Evolutionary conservation across 768 basidiomycete species (phyloP).

Genomic region (Mycena indigotica): DNA sequence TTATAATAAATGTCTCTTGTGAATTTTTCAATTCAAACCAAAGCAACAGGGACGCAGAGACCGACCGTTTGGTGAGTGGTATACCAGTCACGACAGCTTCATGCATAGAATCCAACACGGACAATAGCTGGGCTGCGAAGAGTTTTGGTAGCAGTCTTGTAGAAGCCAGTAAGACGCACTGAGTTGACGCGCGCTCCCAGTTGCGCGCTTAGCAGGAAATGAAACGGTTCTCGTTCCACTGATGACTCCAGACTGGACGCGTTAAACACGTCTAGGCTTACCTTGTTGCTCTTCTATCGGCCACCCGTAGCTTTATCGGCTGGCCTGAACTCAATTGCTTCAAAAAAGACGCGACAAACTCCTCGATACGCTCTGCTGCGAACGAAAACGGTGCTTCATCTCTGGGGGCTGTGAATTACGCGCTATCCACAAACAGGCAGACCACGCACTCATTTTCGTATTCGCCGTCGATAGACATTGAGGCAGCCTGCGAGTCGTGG

Average conservation of each 20-base stretch:
- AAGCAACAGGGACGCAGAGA: slow-evolving; percentile 11
- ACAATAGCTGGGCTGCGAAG: slow-evolving; percentile 64
- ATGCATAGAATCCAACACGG: slow-evolving; percentile 68
- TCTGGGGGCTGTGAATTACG: background rate
- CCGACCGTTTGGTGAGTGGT: slow-evolving; percentile 66
- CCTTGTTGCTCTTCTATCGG: slow-evolving; percentile 12
- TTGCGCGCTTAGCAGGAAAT: slow-evolving; percentile 40
- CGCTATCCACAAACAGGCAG: background rate
- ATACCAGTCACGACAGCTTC: slow-evolving; percentile 58
- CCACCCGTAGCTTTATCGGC: slow-evolving; percentile 13
- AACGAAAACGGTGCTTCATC: background rate
- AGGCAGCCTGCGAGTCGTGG: background rate
- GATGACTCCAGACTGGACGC: background rate
- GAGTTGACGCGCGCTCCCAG: slow-evolving; percentile 42
- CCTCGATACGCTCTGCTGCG: slow-evolving; percentile 19
- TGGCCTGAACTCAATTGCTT: slow-evolving; percentile 10
- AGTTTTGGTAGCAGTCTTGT: background rate
- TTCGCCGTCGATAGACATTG: background rate
- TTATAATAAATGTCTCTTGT: slow-evolving; percentile 86
- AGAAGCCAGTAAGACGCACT: slow-evolving; percentile 32
- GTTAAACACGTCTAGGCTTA: background rate
- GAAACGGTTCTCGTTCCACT: slow-evolving; percentile 8
- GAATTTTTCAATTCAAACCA: no score
- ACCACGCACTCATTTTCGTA: background rate
- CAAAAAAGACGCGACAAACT: slow-evolving; percentile 21